A percentile compares a stretch with the other conserved stretches of the same genome.
phyloP scores from a whole-genome alignment of 352 stramenopile genomes.

The Peronospora belbahrii region DNA sequence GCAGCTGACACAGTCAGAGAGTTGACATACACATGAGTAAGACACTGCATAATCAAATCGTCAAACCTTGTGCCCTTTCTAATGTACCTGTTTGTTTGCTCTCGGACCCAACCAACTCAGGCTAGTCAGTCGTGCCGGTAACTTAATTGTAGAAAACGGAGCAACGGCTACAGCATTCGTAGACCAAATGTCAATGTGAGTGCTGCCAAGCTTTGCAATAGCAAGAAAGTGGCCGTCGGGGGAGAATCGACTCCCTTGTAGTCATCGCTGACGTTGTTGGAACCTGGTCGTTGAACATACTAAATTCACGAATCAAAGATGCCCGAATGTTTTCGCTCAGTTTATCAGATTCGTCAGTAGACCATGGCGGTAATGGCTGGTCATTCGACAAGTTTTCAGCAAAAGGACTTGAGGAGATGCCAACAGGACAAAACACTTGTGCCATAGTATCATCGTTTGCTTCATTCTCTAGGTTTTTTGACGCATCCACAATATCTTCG shows the following conservation, averaged over 20 bases:
- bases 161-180: slow-evolving; percentile 21
- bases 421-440: slow-evolving; percentile 24
- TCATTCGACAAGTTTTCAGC: neutral
- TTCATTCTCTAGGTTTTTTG: slow-evolving; percentile 2
- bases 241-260: slow-evolving; percentile 28
- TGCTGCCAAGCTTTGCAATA: slow-evolving; percentile 29
- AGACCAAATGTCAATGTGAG: slow-evolving; percentile 40
- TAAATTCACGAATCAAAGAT: slow-evolving; percentile 34
- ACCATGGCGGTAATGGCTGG: slow-evolving; percentile 5
- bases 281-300: slow-evolving; percentile 33
- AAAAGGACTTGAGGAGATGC: neutral
- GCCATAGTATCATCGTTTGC: slow-evolving; percentile 5
- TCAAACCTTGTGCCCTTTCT: neutral
- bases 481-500: slow-evolving; percentile 1
- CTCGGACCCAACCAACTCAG: slow-evolving; percentile 28
- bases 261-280: slow-evolving; percentile 26
- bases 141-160: slow-evolving; percentile 19
- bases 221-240: slow-evolving; percentile 31
- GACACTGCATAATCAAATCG: neutral
- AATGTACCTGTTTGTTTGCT: slow-evolving; percentile 25
- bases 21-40: slow-evolving; percentile 1
- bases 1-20: slow-evolving; percentile 17
- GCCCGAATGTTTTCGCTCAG: slow-evolving; percentile 1
- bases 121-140: slow-evolving; percentile 20
- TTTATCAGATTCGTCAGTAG: slow-evolving; percentile 2